Conservation (phyloP, 768 basidiomycete species). For the Termitomyces sp. region DNA sequence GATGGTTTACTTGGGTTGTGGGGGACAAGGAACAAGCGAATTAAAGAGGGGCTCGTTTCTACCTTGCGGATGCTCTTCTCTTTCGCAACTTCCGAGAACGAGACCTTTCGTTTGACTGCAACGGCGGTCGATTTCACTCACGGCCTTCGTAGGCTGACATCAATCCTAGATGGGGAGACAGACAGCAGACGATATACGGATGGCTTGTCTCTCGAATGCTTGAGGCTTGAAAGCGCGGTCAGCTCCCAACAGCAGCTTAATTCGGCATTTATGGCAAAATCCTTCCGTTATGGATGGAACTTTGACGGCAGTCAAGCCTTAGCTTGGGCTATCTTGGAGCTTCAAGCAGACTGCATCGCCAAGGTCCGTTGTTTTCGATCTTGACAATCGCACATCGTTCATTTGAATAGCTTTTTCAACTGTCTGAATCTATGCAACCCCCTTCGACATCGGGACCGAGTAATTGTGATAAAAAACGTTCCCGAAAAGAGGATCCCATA, state of each 20-base stretch:
- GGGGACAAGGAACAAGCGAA: conserved; percentile 67
- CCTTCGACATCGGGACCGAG: conserved; percentile 15
- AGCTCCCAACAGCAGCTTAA: conserved; percentile 9
- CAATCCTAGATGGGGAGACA: conserved; percentile 53
- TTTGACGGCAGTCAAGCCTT: conserved; percentile 68
- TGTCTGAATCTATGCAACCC: conserved; percentile 51
- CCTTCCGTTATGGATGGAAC: conserved; percentile 68
- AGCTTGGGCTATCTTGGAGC: conserved; percentile 72
- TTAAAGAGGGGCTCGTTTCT: conserved; percentile 79
- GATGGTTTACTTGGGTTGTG: conserved; percentile 62
- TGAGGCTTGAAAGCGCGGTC: conserved; percentile 48
- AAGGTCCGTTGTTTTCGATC: conserved; percentile 38
- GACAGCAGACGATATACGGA: conserved; percentile 62
- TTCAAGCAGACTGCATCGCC: conserved; percentile 73
- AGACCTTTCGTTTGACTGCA: conserved; percentile 2
- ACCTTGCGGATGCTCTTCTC: conserved; percentile 69
- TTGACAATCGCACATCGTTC: conserved; percentile 2
- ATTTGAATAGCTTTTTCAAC: conserved; percentile 47
- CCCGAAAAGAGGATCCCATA: conserved; percentile 55
- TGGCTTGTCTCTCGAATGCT: conserved; percentile 53
- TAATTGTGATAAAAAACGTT: conserved; percentile 40
- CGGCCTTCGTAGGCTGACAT: conserved; percentile 48
- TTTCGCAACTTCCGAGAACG: conserved; percentile 44
- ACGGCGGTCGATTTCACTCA: conserved; percentile 35
- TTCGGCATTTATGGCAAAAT: conserved; percentile 50